Base-by-base conservation (phyloP, 2,329 filamentous ascomycete genomes). In the Cladosporium sp. region DNA sequence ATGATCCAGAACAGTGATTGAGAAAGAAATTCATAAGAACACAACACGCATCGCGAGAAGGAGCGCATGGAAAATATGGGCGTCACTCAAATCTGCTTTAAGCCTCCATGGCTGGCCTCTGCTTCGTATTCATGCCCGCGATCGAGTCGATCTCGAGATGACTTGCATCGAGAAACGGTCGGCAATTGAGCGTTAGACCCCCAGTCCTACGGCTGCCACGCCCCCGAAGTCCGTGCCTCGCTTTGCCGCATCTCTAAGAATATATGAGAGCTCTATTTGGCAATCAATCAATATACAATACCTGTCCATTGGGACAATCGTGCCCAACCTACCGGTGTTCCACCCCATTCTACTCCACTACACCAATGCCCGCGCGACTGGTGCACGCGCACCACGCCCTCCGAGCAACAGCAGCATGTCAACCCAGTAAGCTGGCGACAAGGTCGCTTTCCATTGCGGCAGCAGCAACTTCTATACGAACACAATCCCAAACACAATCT, bases 351-450 rank as follows among this genome's bases (percentile, higher is more conserved):
- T 9, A 7, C 17, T 19, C 5, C 34, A 32, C 9, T 34, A 49
- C 8, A 35, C 32, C 28, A 52, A 52, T 52, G 49, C 24, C 35
- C 49, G 49, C 49, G 24, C 49, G 49, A 52, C 49, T 40, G 35
- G 35, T 24, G 9, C 32, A 36, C 36, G 49, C 49, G 49, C 49
- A 28, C 15, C 37, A 25, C 49, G 20, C 24, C 10, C n/a, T 52
- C 49, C 49, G 25, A 44, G 19, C 34, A 32, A 17, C 39, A 28
- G 35, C 40, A 56, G 19, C 47, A 58, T 51, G 42, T 58, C 25
- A 44, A 25, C 47, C 25, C 25, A 5, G 6, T 25, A 19, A n/a
- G 25, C 37, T 58, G 20, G 42, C 51, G 6, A 37, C 51, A 17
- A 34, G 47, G 19, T 28, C 51, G 36, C 25, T 54, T n/a, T 32